Evolutionary conservation across 257 asterid genomes (phyloP).

Genomic region (Petunia axillaris): DNA sequence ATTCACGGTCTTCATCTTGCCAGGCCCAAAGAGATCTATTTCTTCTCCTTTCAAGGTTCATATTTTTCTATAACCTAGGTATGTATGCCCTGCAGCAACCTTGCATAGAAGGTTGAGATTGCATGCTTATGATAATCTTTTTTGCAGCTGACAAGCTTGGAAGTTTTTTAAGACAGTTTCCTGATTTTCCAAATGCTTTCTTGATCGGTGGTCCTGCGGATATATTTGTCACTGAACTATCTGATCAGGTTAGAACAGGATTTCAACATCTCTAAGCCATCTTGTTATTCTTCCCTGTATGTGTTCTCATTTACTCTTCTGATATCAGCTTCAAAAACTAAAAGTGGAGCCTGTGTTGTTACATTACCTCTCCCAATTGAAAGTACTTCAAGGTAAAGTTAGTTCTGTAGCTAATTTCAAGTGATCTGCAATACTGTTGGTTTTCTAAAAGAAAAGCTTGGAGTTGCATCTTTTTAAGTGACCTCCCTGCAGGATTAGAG

Average conservation of each 20-base stretch:
- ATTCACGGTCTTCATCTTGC: constrained; percentile 24
- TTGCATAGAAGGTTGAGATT: constrained; percentile 31
- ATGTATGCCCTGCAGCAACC: constrained; percentile 19
- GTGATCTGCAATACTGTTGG: constrained; percentile 1
- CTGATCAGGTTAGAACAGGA: constrained; percentile 78
- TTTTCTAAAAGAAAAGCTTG: neutral
- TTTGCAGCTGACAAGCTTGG: constrained; percentile 74
- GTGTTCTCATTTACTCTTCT: constrained; percentile 18
- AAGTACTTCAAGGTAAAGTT: constrained; percentile 66
- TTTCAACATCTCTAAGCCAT: constrained; percentile 14
- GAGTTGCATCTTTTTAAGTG: neutral
- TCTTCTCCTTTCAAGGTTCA: constrained; percentile 84
- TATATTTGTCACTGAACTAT: constrained; percentile 74
- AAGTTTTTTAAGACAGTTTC: constrained; percentile 74
- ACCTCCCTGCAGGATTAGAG: constrained; percentile 67
- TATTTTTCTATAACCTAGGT: constrained; percentile 79
- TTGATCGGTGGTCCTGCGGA: constrained; percentile 78
- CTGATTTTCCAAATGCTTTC: constrained; percentile 91
- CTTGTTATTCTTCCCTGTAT: constrained; percentile 11
- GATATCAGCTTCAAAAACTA: constrained; percentile 78
- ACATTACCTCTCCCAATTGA: constrained; percentile 84
- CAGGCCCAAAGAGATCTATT: constrained; percentile 88
- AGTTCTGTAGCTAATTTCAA: constrained; percentile 17
- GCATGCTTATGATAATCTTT: neutral
- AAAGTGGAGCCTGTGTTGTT: constrained; percentile 98